Percentiles rank a stretch among this genome's conserved stretches.
These are phyloP conservation scores for Elsinoe ampelina DNA, from an alignment of 2,329 filamentous ascomycete species.

Conservation along the genomic window DNA sequence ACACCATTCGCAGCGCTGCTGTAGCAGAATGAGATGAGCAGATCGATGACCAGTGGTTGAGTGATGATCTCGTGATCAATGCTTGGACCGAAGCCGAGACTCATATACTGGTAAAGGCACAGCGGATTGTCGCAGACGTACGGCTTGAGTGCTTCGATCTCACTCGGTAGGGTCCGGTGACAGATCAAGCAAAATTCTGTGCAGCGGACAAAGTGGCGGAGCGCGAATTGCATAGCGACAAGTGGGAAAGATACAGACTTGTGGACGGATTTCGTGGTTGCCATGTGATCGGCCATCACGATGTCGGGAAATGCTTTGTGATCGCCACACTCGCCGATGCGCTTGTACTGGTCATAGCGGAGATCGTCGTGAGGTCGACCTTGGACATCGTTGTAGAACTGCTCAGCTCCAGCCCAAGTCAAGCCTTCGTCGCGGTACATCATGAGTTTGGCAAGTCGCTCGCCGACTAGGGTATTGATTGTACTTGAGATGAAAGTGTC, in stretches of 20 bases:
- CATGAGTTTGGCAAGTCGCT: conserved; percentile 50
- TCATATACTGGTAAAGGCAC: conserved; percentile 82
- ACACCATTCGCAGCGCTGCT: conserved; percentile 37
- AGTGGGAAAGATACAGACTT: conserved; percentile 44
- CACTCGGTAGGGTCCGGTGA: conserved; percentile 55
- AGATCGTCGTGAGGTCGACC: conserved; percentile 23
- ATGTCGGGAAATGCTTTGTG: conserved; percentile 34
- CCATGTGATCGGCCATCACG: conserved; percentile 44
- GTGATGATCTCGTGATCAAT: conserved; percentile 75
- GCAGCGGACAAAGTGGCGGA: conserved; percentile 69
- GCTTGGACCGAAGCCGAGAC: conserved; percentile 72
- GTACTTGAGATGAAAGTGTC: conserved; percentile 63
- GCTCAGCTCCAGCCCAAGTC: conserved; percentile 61
- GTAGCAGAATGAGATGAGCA: conserved; percentile 77
- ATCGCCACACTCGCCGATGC: conserved; percentile 25
- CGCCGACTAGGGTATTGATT: conserved; percentile 58
- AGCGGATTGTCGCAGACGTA: conserved; percentile 64
- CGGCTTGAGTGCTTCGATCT: conserved; percentile 63
- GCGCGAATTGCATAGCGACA: conserved; percentile 61
- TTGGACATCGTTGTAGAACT: conserved; percentile 42
- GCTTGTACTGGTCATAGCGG: conserved; percentile 29
- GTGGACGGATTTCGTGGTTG: conserved; percentile 18
- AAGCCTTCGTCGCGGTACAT: conserved; percentile 48
- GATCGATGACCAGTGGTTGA: conserved; percentile 73
- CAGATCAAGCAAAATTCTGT: conserved; percentile 84